Percentiles rank a stretch among this genome's conserved stretches.
These are phyloP conservation scores for Vigna nakashimae DNA, from an alignment of 306 rosid species.

Conservation along the genomic window DNA sequence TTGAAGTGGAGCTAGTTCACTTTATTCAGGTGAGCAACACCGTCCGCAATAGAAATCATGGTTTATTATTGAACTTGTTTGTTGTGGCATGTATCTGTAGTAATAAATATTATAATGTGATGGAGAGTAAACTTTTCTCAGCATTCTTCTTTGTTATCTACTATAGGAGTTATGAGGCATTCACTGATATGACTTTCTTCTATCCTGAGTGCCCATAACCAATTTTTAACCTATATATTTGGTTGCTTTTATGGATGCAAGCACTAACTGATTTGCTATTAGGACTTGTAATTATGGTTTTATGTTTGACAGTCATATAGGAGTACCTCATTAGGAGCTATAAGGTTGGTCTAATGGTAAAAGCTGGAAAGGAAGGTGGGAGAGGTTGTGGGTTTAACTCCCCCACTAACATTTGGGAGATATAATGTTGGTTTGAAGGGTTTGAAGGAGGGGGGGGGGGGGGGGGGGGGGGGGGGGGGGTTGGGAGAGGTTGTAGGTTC, in stretches of 20 bases:
- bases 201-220: conserved; percentile 15
- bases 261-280: conserved; percentile 1
- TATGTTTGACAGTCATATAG: neutral
- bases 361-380: too few species aligned
- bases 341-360: too few species aligned
- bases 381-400: too few species aligned
- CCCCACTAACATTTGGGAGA: too few species aligned
- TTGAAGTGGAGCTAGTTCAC: conserved; percentile 95
- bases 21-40: conserved; percentile 79
- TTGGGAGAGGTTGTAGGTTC: too few species aligned
- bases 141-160: conserved; percentile 23
- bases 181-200: conserved; percentile 25
- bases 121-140: conserved; percentile 20
- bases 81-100: conserved; percentile 16
- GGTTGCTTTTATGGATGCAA: neutral
- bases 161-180: conserved; percentile 23
- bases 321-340: neutral
- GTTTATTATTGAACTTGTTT: conserved; percentile 36
- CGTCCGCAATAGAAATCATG: conserved; percentile 34
- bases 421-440: too few species aligned
- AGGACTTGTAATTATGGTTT: conserved; percentile 13
- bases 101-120: conserved; percentile 6
- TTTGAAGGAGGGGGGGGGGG: too few species aligned
- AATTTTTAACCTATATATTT: conserved; percentile 8
- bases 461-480: too few species aligned